Percentiles rank a stretch among this genome's conserved stretches.
These are phyloP conservation scores for Haematococcus lacustris DNA, from an alignment of 139 green algal genomes.

Conservation along the genomic window DNA sequence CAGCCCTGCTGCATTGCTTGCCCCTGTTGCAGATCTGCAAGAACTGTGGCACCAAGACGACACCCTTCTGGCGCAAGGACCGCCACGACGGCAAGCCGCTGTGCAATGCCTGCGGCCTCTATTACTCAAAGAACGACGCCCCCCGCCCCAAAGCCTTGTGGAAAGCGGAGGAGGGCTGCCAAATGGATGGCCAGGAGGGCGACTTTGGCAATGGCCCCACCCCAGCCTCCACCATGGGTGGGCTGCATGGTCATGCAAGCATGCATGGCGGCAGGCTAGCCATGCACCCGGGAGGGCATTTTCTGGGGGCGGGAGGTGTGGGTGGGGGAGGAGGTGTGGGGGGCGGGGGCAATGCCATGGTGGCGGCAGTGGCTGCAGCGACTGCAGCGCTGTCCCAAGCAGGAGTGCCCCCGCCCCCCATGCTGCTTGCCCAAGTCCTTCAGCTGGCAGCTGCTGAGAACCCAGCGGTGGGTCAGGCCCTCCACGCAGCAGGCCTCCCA, in stretches of 20 bases:
- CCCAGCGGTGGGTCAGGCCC: neutral
- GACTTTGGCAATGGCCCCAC: neutral
- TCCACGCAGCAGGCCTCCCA: neutral
- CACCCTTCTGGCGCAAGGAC: conserved; percentile 94
- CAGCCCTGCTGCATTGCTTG: too few relatives aligned
- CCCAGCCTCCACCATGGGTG: too few relatives aligned
- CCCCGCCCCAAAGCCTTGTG: conserved; percentile 51
- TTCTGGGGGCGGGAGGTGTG: neutral
- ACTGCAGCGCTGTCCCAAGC: neutral
- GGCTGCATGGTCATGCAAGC: too few relatives aligned
- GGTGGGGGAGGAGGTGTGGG: too few relatives aligned
- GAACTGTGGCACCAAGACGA: conserved; percentile 82
- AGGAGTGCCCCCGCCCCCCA: neutral
- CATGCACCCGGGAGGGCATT: neutral
- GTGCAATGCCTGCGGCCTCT: conserved; percentile 95
- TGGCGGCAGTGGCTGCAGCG: neutral
- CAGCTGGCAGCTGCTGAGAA: neutral
- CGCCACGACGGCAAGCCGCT: conserved; percentile 73
- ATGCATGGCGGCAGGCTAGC: too few relatives aligned
- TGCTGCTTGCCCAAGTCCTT: neutral
- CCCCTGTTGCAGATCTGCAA: conserved; percentile 83
- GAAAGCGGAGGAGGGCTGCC: conserved; percentile 1
- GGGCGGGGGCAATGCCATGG: neutral
- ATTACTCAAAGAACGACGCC: conserved; percentile 90
- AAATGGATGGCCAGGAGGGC: neutral